A percentile compares a stretch with the other conserved stretches of the same genome.
phyloP scores from a whole-genome alignment of 768 basidiomycete species.

The Lactifluus rugatus region DNA sequence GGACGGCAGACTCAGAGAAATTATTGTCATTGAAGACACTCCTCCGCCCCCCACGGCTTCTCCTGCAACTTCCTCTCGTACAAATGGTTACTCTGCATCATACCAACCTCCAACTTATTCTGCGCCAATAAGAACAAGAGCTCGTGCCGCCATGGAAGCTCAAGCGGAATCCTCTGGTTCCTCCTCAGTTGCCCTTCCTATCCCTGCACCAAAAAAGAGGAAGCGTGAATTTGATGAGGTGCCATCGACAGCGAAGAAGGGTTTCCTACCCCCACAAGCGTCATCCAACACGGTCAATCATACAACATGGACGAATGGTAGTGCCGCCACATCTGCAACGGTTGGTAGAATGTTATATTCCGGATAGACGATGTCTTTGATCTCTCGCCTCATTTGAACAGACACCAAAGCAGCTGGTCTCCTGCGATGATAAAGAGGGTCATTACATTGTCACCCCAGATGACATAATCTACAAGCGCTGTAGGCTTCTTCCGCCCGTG shows the following conservation, averaged over 20 bases:
- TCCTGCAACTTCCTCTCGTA: conserved; percentile 56
- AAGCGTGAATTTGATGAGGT: conserved; percentile 69
- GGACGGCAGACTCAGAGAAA: conserved; percentile 67
- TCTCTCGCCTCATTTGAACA: conserved; percentile 27
- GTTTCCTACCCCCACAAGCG: conserved; percentile 39
- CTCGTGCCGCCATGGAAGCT: conserved; percentile 79
- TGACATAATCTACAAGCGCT: conserved; percentile 79
- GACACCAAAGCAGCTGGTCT: conserved; percentile 55
- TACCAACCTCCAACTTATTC: conserved; percentile 70
- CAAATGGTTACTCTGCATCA: conserved; percentile 62
- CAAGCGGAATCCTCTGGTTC: conserved; percentile 59
- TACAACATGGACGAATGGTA: conserved; percentile 61
- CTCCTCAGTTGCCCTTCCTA: conserved; percentile 53
- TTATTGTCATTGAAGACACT: conserved; percentile 90
- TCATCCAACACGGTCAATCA: conserved; percentile 40
- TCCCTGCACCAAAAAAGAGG: conserved; percentile 74
- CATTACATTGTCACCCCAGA: conserved; percentile 94
- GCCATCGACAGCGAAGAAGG: conserved; percentile 62
- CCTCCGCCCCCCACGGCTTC: conserved; percentile 76
- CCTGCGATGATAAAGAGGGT: conserved; percentile 97
- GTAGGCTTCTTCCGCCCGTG: conserved; percentile 36
- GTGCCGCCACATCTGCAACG: conserved; percentile 55
- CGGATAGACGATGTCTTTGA: conserved; percentile 24
- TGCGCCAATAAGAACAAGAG: conserved; percentile 74
- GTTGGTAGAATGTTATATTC: conserved; percentile 35